phyloP scores from a whole-genome alignment of 768 basidiomycete genomes.

The Boletus reticuloceps region DNA sequence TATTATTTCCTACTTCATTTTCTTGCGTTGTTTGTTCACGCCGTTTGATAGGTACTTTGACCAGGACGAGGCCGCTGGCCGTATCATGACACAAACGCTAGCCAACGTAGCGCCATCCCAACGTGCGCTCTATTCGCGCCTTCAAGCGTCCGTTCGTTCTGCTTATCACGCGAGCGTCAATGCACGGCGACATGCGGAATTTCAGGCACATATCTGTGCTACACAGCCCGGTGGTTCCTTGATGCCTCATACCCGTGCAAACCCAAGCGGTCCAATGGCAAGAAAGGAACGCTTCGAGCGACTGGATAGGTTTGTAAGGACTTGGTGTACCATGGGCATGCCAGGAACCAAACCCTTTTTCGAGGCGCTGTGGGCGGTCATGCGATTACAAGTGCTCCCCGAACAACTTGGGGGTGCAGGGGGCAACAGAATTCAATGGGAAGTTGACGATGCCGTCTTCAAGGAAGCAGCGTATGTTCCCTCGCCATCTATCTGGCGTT shows the following conservation, averaged over 20 bases:
- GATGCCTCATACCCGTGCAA: slow-evolving; percentile 66
- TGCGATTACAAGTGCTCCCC: slow-evolving; percentile 80
- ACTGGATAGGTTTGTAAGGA: slow-evolving; percentile 69
- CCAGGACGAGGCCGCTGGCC: slow-evolving; percentile 77
- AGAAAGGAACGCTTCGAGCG: slow-evolving; percentile 75
- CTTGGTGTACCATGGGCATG: slow-evolving; percentile 85
- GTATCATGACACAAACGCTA: slow-evolving; percentile 78
- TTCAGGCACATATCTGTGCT: slow-evolving; percentile 77
- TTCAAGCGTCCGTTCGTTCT: slow-evolving; percentile 84
- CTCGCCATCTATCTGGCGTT: slow-evolving; percentile 3
- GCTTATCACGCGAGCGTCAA: slow-evolving; percentile 82
- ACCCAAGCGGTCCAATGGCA: slow-evolving; percentile 62
- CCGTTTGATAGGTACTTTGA: slow-evolving; percentile 66
- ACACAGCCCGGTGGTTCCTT: slow-evolving; percentile 80
- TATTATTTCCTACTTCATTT: not conserved
- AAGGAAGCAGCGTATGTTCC: slow-evolving; percentile 85
- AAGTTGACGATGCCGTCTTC: slow-evolving; percentile 92
- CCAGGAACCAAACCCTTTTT: slow-evolving; percentile 87
- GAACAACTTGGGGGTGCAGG: slow-evolving; percentile 82
- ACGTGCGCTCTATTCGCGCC: slow-evolving; percentile 79
- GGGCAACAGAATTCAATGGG: slow-evolving; percentile 72
- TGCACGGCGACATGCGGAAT: slow-evolving; percentile 75
- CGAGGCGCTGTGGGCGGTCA: slow-evolving; percentile 64
- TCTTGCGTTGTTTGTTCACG: slow-evolving; percentile 3
- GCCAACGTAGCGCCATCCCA: slow-evolving; percentile 79